These are phyloP conservation scores for Sarocladium kiliense DNA, from an alignment of 2,329 filamentous ascomycete species.

Conservation along the genomic window DNA sequence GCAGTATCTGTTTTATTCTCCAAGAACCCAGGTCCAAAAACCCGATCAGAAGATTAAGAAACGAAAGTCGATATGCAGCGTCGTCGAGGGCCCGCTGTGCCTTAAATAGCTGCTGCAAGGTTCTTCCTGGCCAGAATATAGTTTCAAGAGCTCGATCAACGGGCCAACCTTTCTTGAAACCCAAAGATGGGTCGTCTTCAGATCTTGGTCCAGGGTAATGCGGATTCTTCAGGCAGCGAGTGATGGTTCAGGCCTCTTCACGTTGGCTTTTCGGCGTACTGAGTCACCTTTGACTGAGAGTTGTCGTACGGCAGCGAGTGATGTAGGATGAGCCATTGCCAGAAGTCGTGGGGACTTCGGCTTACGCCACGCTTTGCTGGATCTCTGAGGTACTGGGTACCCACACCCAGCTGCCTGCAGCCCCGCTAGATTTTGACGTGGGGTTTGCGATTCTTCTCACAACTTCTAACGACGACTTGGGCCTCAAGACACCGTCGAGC, in stretches of 20 bases:
- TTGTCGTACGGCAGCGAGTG: neutral
- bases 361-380: neutral
- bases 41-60: neutral
- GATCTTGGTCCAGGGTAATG: neutral
- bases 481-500: neutral
- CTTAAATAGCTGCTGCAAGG: too few relatives aligned
- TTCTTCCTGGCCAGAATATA: neutral
- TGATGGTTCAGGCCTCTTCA: neutral
- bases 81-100: neutral
- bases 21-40: neutral
- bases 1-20: neutral
- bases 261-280: neutral
- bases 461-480: neutral
- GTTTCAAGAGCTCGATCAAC: too few relatives aligned
- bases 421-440: slow-evolving; percentile 9
- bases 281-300: neutral
- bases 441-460: slow-evolving; percentile 2
- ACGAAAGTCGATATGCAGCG: neutral
- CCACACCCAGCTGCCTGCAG: neutral
- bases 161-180: too few relatives aligned
- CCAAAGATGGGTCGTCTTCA: too few relatives aligned
- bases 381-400: neutral
- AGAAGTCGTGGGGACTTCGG: neutral
- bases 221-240: neutral
- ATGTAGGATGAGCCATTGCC: neutral